phyloP scores from a whole-genome alignment of 345 rosid genomes.

The Kandelia obovata region DNA sequence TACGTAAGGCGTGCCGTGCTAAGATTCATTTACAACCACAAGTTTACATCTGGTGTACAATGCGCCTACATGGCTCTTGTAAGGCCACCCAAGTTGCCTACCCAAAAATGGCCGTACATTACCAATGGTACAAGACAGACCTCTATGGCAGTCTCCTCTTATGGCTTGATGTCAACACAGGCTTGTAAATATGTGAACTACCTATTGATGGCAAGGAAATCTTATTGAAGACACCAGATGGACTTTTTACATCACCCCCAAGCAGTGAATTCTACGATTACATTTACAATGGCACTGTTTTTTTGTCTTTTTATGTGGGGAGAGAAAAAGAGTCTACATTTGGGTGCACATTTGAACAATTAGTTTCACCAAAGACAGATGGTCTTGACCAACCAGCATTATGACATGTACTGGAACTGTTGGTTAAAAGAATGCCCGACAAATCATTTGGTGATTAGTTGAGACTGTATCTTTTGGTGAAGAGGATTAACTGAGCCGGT shows the following conservation, averaged over 20 bases:
- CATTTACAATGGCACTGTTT: no score
- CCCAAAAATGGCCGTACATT: background rate
- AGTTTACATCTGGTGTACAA: constrained; percentile 24
- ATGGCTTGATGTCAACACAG: no score
- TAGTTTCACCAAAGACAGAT: background rate
- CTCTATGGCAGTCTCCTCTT: background rate
- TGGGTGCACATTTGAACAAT: background rate
- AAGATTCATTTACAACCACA: constrained; percentile 44
- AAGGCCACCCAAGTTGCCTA: constrained; percentile 18
- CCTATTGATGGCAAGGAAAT: no score
- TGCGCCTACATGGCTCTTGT: constrained; percentile 18
- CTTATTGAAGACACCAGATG: no score
- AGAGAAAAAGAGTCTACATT: background rate
- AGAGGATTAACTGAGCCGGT: no score
- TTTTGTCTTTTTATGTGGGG: no score
- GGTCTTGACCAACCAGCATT: background rate
- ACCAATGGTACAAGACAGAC: background rate
- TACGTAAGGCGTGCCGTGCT: background rate
- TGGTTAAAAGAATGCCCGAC: background rate
- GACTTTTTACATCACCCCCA: no score
- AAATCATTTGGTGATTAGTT: background rate
- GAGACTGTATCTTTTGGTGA: background rate
- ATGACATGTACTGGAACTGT: background rate
- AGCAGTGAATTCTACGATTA: no score
- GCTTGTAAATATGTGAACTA: no score